These are phyloP conservation scores for Tympanopsis confertula DNA, from an alignment of 2,329 filamentous ascomycete genomes.

Conservation along the genomic window DNA sequence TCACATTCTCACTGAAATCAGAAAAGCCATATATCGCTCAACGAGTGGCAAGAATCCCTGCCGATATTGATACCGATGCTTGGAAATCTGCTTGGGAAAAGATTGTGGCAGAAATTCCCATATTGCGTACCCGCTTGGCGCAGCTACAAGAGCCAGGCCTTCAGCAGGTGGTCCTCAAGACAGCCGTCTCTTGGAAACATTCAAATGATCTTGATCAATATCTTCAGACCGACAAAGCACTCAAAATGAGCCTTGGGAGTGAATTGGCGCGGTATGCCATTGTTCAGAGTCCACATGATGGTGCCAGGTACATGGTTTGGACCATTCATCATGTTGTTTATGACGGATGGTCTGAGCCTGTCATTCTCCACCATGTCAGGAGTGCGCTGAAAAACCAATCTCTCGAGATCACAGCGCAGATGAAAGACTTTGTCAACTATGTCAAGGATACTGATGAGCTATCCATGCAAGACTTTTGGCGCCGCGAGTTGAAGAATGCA, in stretches of 20 bases:
- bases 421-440: slow-evolving; percentile 35
- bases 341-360: slow-evolving; percentile 18
- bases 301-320: slow-evolving; percentile 18
- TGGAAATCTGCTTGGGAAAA: slow-evolving; percentile 16
- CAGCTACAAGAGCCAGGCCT: slow-evolving; percentile 18
- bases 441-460: slow-evolving; percentile 26
- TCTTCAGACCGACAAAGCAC: slow-evolving; percentile 16
- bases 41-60: slow-evolving; percentile 9
- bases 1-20: slow-evolving; percentile 18
- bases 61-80: slow-evolving; percentile 7
- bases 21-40: slow-evolving; percentile 21
- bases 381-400: slow-evolving; percentile 8
- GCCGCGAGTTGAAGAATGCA: slow-evolving; percentile 26
- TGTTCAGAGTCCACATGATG: slow-evolving; percentile 7
- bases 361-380: slow-evolving; percentile 14
- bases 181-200: slow-evolving; percentile 14
- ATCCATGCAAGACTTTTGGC: slow-evolving; percentile 32
- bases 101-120: slow-evolving; percentile 12
- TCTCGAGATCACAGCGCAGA: slow-evolving; percentile 11
- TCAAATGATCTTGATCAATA: slow-evolving; percentile 15
- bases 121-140: slow-evolving; percentile 20
- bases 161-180: slow-evolving; percentile 22
- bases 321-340: slow-evolving; percentile 25
- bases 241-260: slow-evolving; percentile 22
- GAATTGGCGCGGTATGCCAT: slow-evolving; percentile 22